Conservation (phyloP, 192 early-diverging fungal species). For the Polychytrium aggregatum region DNA sequence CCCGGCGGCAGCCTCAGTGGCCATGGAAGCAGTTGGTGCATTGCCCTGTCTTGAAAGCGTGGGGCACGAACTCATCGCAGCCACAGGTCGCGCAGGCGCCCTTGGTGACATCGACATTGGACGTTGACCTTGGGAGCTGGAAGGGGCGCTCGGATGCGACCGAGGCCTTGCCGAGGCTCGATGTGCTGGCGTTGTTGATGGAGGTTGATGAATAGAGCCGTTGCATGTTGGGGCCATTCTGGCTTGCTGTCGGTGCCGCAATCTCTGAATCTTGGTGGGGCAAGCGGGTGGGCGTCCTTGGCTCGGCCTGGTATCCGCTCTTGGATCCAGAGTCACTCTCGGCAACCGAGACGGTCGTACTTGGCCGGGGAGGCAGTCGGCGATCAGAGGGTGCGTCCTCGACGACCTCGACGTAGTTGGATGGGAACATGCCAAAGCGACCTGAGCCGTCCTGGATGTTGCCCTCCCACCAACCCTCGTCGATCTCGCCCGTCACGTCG, state of each 20-base stretch:
- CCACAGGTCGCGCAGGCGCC: constrained; percentile 50
- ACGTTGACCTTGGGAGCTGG: not conserved
- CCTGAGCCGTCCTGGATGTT: constrained; percentile 58
- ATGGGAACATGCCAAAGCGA: constrained; percentile 80
- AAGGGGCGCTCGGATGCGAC: not conserved
- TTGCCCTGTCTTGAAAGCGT: constrained; percentile 61
- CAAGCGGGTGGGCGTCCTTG: not conserved
- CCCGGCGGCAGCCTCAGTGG: no score
- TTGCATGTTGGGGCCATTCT: no score
- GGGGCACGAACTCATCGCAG: constrained; percentile 61
- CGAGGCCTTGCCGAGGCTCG: not conserved
- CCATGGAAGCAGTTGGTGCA: constrained; percentile 81
- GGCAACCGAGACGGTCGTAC: not conserved
- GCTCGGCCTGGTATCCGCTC: not conserved
- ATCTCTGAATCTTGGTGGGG: not conserved
- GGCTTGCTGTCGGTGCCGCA: no score
- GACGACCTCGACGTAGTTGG: constrained; percentile 70
- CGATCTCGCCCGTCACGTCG: constrained; percentile 70
- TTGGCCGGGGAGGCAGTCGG: not conserved
- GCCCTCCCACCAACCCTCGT: constrained; percentile 94
- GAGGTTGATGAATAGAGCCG: no score
- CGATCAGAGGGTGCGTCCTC: not conserved
- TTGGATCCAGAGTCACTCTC: not conserved
- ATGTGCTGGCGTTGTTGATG: no score
- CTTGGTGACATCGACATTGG: constrained; percentile 6